phyloP scores from a whole-genome alignment of 768 basidiomycete species.

The Leccinum uliginosum region DNA sequence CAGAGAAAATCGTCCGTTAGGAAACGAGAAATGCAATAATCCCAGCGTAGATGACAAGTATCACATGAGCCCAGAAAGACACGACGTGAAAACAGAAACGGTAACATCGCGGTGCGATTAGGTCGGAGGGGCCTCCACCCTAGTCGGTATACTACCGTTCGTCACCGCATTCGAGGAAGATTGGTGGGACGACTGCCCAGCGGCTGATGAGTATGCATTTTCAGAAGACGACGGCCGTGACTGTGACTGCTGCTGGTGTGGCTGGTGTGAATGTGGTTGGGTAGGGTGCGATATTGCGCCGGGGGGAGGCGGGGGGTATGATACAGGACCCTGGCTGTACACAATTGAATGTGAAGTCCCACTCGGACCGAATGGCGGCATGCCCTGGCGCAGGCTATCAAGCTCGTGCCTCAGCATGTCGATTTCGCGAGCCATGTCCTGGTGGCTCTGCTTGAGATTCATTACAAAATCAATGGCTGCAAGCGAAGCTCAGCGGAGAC shows the following conservation, averaged over 20 bases:
- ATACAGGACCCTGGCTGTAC: conserved; percentile 47
- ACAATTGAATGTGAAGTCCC: conserved; percentile 46
- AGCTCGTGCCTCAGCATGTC: conserved; percentile 76
- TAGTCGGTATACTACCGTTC: conserved; percentile 37
- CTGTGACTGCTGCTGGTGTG: conserved; percentile 32
- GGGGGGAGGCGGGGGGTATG: conserved; percentile 44
- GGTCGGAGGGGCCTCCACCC: conserved; percentile 42
- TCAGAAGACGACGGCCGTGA: conserved; percentile 64
- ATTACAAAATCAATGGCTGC: conserved; percentile 86
- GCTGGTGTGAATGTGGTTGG: conserved; percentile 30
- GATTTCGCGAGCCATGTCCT: conserved; percentile 74
- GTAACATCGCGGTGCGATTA: conserved; percentile 13
- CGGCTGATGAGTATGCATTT: conserved; percentile 46
- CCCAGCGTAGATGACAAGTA: conserved; percentile 19
- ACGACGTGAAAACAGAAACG: conserved; percentile 4
- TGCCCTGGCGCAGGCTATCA: conserved; percentile 56
- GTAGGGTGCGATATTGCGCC: conserved; percentile 41
- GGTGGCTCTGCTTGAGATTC: conserved; percentile 70
- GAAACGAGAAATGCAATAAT: conserved; percentile 22
- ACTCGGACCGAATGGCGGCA: conserved; percentile 46
- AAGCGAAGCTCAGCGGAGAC: conserved; percentile 3
- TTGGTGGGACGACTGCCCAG: conserved; percentile 30
- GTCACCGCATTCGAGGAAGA: conserved; percentile 31
- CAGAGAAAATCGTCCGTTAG: conserved; percentile 21
- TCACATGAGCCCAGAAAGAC: conserved; percentile 15